Evolutionary conservation across 2,329 filamentous ascomycete species (phyloP).

Genomic region (Neocucurbitaria cava): DNA sequence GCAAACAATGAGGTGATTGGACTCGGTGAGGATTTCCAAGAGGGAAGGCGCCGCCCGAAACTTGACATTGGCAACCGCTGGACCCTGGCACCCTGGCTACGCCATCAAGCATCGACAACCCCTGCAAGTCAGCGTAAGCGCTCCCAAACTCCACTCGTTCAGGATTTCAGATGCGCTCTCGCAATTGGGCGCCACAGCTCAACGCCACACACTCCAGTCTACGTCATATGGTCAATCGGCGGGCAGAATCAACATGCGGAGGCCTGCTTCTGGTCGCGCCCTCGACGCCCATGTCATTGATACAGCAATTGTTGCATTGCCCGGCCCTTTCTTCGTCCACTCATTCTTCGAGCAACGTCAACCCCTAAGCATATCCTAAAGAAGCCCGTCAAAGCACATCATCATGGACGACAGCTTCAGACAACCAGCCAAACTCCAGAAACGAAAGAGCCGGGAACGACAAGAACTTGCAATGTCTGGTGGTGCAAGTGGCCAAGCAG

Average conservation of each 20-base stretch:
- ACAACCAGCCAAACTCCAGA: constrained; percentile 40
- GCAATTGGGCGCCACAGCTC: constrained; percentile 31
- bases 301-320: not conserved
- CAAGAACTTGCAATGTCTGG: constrained; percentile 36
- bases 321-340: too few species aligned
- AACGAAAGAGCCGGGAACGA: constrained; percentile 40
- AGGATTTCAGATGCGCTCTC: constrained; percentile 14
- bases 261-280: constrained; percentile 5
- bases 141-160: constrained; percentile 12
- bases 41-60: not conserved
- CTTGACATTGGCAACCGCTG: not conserved
- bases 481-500: constrained; percentile 20
- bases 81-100: constrained; percentile 19
- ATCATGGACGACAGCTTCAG: constrained; percentile 30
- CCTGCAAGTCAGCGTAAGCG: constrained; percentile 31
- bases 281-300: not conserved
- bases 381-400: not conserved
- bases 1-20: not conserved
- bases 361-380: not conserved
- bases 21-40: not conserved
- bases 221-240: constrained; percentile 36
- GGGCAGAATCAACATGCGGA: constrained; percentile 7
- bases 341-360: not conserved
- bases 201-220: constrained; percentile 30
- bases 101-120: constrained; percentile 28